Evolutionary conservation across 805 yeast species (phyloP), one percentile per base, ranked within the genome.

Genomic region (Metschnikowia corniflorae): DNA sequence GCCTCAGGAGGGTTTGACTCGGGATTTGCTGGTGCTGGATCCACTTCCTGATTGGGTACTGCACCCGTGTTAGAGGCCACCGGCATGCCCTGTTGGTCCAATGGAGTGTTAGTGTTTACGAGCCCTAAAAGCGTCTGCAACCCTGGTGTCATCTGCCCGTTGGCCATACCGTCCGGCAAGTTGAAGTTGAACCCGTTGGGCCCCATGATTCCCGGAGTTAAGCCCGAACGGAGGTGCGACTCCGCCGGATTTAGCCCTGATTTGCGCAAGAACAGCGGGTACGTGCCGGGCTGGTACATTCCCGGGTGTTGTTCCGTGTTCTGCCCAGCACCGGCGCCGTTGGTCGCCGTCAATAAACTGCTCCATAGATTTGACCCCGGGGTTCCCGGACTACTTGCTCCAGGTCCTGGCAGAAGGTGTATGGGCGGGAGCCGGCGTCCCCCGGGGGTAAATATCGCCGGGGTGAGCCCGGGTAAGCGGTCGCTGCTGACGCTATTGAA

Each of bases 211-310:
- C 80, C 85, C 0, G 89, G 89, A 0, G 89, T 80, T 18, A 82
- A 55, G 0, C 93, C 91, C 0, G 85, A 68, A 46, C 95, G 69
- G 33, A 86, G 47, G 33, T 78, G 73, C 5, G 86, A 75, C 53
- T 85, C 94, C 56, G 80, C 83, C 3, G 93, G 93, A 0, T 88
- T 81, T 30, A 86, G 63, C 0, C 87, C 91, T 0, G 85, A 57
- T 43, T 76, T 65, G 24, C 68, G 53, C 33, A 64, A 54, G 44
- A 61, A 61, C 43, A 57, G 67, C 28, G 36, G 30, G 29, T 39
- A 42, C 28, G 33, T 35, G n/a, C 12, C n/a, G 12, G 24, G 24
- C 24, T 21, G 24, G 9, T 10, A n/a, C n/a, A n/a, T 10, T 4
- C 43, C 38, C 25, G 35, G 44, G 15, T 31, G 19, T 15, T 27